A percentile compares a stretch with the other conserved stretches of the same genome.
These are phyloP conservation scores for Drosera spatulata DNA, from an alignment of 179 eudicot species.

Conservation along the genomic window DNA sequence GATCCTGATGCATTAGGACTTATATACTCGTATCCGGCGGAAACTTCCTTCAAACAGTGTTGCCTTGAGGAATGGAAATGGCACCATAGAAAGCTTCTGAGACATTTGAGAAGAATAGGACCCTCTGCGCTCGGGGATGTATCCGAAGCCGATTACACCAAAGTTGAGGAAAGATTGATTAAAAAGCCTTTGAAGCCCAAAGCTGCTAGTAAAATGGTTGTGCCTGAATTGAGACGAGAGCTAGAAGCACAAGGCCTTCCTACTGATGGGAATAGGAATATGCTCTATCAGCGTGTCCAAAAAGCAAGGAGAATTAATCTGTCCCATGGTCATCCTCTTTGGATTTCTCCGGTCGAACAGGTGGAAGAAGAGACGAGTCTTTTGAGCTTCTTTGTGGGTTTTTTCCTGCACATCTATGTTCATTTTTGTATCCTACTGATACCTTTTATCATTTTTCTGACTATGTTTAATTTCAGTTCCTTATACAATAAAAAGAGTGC, in stretches of 20 bases:
- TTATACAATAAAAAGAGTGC: background rate
- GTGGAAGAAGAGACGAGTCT: constrained; percentile 83
- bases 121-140: constrained; percentile 55
- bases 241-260: constrained; percentile 98
- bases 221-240: constrained; percentile 83
- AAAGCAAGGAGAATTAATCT: constrained; percentile 96
- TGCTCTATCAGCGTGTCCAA: constrained; percentile 95
- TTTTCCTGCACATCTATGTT: background rate
- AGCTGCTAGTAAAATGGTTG: constrained; percentile 99
- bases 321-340: constrained; percentile 93
- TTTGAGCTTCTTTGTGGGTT: background rate
- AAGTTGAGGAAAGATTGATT: constrained; percentile 77
- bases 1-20: constrained; percentile 94
- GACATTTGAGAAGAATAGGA: constrained; percentile 66
- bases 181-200: constrained; percentile 78
- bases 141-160: constrained; percentile 67
- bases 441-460: background rate
- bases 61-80: constrained; percentile 74
- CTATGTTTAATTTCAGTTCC: constrained; percentile 1
- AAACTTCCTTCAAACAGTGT: constrained; percentile 88
- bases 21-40: constrained; percentile 64
- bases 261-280: constrained; percentile 89
- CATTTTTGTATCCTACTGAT: too few species aligned
- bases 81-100: constrained; percentile 72
- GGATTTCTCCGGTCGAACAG: constrained; percentile 96